These are phyloP conservation scores for Pyrenula aspistea DNA, from an alignment of 495 filamentous ascomycete species.

Conservation along the genomic window DNA sequence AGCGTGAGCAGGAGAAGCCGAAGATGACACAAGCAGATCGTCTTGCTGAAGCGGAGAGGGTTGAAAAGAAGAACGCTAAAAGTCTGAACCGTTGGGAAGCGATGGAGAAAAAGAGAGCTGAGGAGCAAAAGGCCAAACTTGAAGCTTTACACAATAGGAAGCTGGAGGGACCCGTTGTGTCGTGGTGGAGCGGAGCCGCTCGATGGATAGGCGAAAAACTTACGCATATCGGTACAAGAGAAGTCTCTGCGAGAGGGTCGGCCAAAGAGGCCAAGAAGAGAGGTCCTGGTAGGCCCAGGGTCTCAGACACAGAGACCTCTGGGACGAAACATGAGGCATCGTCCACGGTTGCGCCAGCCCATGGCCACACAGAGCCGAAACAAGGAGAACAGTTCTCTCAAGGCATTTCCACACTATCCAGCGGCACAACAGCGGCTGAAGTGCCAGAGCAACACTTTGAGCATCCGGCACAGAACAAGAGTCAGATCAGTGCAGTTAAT, in stretches of 20 bases:
- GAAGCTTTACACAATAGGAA: slow-evolving; percentile 76
- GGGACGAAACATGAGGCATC: neutral
- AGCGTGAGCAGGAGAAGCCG: slow-evolving; percentile 59
- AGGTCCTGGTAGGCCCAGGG: neutral
- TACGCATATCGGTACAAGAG: slow-evolving; percentile 43
- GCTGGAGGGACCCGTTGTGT: slow-evolving; percentile 79
- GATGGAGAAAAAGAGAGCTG: slow-evolving; percentile 72
- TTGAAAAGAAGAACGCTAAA: slow-evolving; percentile 77
- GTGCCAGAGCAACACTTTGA: neutral
- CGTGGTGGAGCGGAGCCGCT: slow-evolving; percentile 83
- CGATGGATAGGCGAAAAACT: slow-evolving; percentile 66
- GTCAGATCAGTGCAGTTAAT: neutral
- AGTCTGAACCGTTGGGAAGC: slow-evolving; percentile 92
- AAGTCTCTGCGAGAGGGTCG: slow-evolving; percentile 1
- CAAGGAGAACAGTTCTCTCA: neutral
- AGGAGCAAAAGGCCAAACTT: slow-evolving; percentile 68
- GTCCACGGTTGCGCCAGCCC: neutral
- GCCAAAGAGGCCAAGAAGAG: slow-evolving; percentile 3
- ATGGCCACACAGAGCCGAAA: neutral
- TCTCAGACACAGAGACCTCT: neutral
- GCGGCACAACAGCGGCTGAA: neutral
- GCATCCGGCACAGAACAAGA: neutral
- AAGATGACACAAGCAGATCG: slow-evolving; percentile 86
- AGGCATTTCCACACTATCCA: neutral
- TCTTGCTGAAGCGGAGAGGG: slow-evolving; percentile 67